These are phyloP conservation scores for Cladophialophora bantiana DNA, from an alignment of 2,329 filamentous ascomycete species.

Conservation along the genomic window DNA sequence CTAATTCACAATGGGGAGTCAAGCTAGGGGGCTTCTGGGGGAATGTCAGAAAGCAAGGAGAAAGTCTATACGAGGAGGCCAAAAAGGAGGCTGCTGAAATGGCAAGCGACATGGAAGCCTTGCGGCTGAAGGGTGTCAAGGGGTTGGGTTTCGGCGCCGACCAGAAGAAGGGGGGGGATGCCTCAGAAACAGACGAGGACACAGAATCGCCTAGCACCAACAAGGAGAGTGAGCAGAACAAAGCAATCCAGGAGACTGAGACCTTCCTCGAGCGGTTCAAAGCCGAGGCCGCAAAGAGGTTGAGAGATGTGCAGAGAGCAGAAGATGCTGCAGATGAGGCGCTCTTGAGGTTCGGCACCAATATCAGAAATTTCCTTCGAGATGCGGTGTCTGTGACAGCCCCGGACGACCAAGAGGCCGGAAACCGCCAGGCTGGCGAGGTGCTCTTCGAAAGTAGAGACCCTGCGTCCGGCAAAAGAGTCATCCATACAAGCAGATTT, in stretches of 20 bases:
- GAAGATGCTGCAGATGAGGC: conserved; percentile 98
- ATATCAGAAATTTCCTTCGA: conserved; percentile 84
- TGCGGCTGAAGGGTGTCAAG: conserved; percentile 62
- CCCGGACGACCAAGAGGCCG: conserved; percentile 57
- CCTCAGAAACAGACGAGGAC: conserved; percentile 42
- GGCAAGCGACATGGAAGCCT: conserved; percentile 75
- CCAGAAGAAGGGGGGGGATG: conserved; percentile 43
- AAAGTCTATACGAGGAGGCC: conserved; percentile 83
- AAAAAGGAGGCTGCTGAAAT: conserved; percentile 88
- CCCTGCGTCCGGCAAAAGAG: conserved; percentile 80
- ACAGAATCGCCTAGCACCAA: conserved; percentile 37
- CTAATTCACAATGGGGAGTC: conserved; percentile 87
- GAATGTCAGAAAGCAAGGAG: conserved; percentile 92
- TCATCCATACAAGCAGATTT: conserved; percentile 92
- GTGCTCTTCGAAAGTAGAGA: conserved; percentile 95
- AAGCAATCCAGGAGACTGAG: conserved; percentile 57
- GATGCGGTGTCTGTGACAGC: conserved; percentile 90
- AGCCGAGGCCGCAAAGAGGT: conserved; percentile 76
- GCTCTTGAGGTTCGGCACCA: conserved; percentile 86
- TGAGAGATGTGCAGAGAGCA: conserved; percentile 88
- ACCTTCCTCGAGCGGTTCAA: conserved; percentile 78
- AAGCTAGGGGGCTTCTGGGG: conserved; percentile 87
- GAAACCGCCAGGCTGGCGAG: conserved; percentile 55
- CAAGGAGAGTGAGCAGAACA: conserved; percentile 42
- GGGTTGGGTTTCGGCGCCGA: conserved; percentile 35